Base-by-base conservation (phyloP, 352 stramenopile genomes). In the Pythium pyrilobum region DNA sequence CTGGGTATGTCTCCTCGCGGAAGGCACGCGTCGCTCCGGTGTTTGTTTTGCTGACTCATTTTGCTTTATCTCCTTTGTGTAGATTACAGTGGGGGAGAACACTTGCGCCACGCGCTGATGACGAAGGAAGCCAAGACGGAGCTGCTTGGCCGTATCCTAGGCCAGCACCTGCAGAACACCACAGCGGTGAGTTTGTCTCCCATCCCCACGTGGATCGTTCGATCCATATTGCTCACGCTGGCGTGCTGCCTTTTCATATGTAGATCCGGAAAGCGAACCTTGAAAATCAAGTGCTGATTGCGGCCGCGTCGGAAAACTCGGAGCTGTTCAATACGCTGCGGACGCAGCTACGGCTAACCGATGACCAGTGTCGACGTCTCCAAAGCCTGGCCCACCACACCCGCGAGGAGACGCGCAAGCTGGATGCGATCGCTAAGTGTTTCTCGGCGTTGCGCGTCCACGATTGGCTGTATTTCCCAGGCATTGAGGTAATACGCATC, bases 111-210 rank as follows among this genome's bases (percentile, higher is more conserved):
- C 33, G 84, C 83, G 28, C 71, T 77, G 46, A 92, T 95, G 82
- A 86, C 78, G 7, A 92, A 91, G 53, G 84, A 95, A 24, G 67
- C 81, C 21, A 95, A 95, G 51, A 85, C 86, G 61, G 79, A 92
- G 55, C 55, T 91, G 23, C 80, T 91, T 59, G 76, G 68, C 11
- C 76, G 79, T 18, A 90, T 92, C 56, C 70, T 94, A 6, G 78
- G 71, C 4, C 79, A 94, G 27, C 81, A 94, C 50, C 84, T 80
- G 15, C 72, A 69, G 4, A 87, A 87, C 64, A 90, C 81, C 2
- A 71, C 75, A 23, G 81, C 81, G 16, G 83, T 94, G 64, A n/a
- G 70, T 52, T 16, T 4, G 23, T 5, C 8, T 18, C 18, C 52
- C 27, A 21, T 47, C 4, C 28, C 8, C 9, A 15, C 9, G 9